Conservation (phyloP, 768 basidiomycete species). For the Boletus tomentosulus region DNA sequence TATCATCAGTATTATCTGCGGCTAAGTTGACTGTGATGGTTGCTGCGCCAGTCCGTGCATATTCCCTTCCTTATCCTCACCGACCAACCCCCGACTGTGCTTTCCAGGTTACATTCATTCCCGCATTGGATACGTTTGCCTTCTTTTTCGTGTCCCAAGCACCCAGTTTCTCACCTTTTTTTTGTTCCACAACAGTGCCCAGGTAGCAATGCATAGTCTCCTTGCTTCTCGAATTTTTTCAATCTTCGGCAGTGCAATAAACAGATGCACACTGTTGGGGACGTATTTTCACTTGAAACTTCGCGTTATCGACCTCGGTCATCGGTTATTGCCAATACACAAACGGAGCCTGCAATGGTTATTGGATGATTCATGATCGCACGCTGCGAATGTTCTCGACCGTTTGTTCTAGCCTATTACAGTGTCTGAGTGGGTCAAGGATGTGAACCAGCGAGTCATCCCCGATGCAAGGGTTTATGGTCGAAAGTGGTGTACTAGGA, state of each 20-base stretch:
- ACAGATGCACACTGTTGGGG: background rate
- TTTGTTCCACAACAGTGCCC: conserved; percentile 14
- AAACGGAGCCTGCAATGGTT: background rate
- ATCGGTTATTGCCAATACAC: background rate
- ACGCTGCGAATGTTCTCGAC: background rate
- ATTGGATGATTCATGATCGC: background rate
- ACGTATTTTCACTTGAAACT: conserved; percentile 1
- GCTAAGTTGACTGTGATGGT: conserved; percentile 13
- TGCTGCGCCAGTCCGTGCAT: conserved; percentile 18
- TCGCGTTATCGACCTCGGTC: conserved; percentile 1
- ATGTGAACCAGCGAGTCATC: too few relatives aligned
- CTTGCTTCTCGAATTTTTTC: conserved; percentile 28
- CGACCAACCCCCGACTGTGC: background rate
- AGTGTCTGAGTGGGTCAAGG: background rate
- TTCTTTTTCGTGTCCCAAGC: background rate
- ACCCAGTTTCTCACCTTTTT: conserved; percentile 5
- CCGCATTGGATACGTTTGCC: conserved; percentile 22
- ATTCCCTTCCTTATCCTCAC: background rate
- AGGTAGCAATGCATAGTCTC: conserved; percentile 26
- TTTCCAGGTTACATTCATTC: conserved; percentile 13
- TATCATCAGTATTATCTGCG: conserved; percentile 9
- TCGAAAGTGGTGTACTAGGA: background rate
- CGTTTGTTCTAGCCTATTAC: background rate
- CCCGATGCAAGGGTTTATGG: too few relatives aligned
- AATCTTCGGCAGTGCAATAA: conserved; percentile 19